These are phyloP conservation scores for Fusarium pilosicola DNA, from an alignment of 2,329 filamentous ascomycete genomes.

Conservation along the genomic window DNA sequence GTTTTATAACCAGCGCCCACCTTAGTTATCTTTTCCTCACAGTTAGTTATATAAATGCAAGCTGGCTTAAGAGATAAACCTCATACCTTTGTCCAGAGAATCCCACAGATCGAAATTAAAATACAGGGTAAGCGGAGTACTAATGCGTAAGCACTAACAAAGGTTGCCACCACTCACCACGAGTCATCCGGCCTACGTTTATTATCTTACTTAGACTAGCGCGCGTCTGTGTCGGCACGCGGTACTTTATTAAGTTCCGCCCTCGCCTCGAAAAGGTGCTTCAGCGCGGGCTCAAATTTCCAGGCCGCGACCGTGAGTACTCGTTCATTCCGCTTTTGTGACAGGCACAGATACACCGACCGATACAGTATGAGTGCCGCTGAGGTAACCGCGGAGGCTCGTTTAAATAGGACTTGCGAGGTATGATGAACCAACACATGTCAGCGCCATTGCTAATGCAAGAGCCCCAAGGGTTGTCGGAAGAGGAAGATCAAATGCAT, in stretches of 20 bases:
- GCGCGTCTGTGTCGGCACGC: neutral
- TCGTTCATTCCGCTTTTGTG: neutral
- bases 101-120: fast-evolving
- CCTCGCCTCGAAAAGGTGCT: neutral
- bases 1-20: fast-evolving
- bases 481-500: neutral
- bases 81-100: no score
- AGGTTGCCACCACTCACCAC: neutral
- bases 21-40: no score
- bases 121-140: neutral
- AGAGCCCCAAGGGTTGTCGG: neutral
- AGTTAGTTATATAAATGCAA: no score
- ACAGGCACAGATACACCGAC: neutral
- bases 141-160: neutral
- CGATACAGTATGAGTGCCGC: neutral
- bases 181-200: neutral
- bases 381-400: neutral
- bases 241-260: neutral
- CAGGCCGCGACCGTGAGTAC: neutral
- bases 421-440: neutral
- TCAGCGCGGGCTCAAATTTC: neutral
- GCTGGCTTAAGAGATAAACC: no score
- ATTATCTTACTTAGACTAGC: neutral
- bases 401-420: neutral
- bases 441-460: neutral